Base-by-base conservation (phyloP, 148 eudicot species). In the Fagopyrum esculentum region DNA sequence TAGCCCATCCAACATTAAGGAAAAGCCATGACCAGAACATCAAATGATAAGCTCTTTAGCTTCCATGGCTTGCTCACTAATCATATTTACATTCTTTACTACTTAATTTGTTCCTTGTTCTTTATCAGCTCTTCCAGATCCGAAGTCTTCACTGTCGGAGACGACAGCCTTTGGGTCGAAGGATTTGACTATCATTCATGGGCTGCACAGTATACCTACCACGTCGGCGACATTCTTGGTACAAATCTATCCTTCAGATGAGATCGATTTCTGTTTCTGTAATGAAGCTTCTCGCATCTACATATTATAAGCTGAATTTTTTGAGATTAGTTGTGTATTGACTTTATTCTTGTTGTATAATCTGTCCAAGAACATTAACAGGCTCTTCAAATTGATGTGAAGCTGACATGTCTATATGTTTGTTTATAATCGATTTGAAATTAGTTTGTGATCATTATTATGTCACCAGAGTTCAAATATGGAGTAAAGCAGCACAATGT, bases 171-270 rank as follows among this genome's bases (percentile, higher is more conserved):
- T 51, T 87, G 88, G 90, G 52, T 72, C 51, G 85, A 84, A 35
- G 80, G 85, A 48, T 61, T 69, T 16, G 69, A 77, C 56, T 87
- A 85, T 72, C 60, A 71, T 51, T 8, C 69, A 6, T 87, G 90
- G 90, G 80, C 85, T 6, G 11, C 75, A 11, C 70, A 71, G n/a
- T 48, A 72, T 63, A 80, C 73, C 47, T 87, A 83, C 43, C 73
- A 26, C 2, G 85, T 83, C 68, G 88, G 86, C 19, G 90, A 87
- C 60, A 78, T 82, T 74, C 85, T 87, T 54, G 90, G 90, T 87
- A 85, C 56, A 66, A 15, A 45, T 69, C 26, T 54, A 70, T 40
- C 56, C 69, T 19, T 78, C 11, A 49, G 7, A 8, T 49, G 52
- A 49, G 52, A 49, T 49, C 73, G 26, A 35, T 35, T 35, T 55